Base-by-base conservation (phyloP, 2,329 filamentous ascomycete species). In the Cercospora zeae-maydis region DNA sequence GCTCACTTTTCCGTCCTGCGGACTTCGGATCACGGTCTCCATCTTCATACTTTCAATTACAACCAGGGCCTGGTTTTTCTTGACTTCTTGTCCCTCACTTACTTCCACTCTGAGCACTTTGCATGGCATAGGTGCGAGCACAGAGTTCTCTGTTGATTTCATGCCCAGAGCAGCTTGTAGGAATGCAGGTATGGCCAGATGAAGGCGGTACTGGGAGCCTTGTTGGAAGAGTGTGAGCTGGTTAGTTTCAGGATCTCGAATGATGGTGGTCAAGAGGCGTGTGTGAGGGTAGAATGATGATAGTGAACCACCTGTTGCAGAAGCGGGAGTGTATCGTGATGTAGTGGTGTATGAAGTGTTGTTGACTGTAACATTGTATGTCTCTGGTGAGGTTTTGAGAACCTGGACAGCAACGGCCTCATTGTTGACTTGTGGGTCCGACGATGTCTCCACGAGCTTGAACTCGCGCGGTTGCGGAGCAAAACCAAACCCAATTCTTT, bases 121-220 rank as follows among this genome's bases (percentile, higher is more conserved):
- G 79, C 95, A 98, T 1, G 95, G 95, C 95, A 99, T 99, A 0
- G 95, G 95, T 21, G 95, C 92, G 24, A 91, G 83, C 1, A 98
- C 92, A 58, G 89, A 95, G 63, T 93, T 93, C 6, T 87, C 83
- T 0, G 84, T 84, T 72, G 96, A 91, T 75, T 91, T 93, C 66
- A 90, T 79, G 0, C 93, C 93, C 7, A 97, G 81, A 0, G 92
- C 92, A 77, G 96, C 93, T 70, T 92, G 90, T 62, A 90, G 89
- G 92, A 93, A 99, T 49, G 82, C 81, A 0, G 93, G 92, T 49
- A 80, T 76, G 0, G 82, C 79, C 21, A 86, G 76, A 9, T 78
- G 76, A 4, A 89, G 76, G 1, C 82, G 80, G 70, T 86, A 84
- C 66, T 86, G 84, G 19, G 77, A 78, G 3, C 86, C 86, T 37